Evolutionary conservation across 2,329 filamentous ascomycete genomes (phyloP), one percentile per base, ranked within the genome.

Genomic region (Pestalotiopsis sp.): DNA sequence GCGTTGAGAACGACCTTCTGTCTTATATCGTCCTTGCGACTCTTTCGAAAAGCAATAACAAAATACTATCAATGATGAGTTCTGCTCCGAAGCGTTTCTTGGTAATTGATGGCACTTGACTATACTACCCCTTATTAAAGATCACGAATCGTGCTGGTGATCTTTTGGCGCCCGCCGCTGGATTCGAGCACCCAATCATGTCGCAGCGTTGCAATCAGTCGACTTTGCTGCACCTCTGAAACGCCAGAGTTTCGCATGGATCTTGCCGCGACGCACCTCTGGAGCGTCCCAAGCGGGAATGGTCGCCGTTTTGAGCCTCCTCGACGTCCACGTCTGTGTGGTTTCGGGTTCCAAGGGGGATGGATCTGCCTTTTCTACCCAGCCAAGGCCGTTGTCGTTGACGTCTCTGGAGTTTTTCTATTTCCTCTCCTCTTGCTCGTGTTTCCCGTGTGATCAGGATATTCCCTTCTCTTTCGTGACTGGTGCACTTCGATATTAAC

Each of bases 221-320:
- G 75, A 80, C 74, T 82, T 78, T 83, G 81, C 73, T 74, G 77
- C 84, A 85, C 72, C 68, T 75, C 79, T 86, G 84, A 86, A 86
- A 86, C 84, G 73, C 71, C 68, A 66, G 74, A 76, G 77, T 79
- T 77, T 77, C 74, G 74, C 75, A 74, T 73, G 74, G 74, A 70
- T 73, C 66, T 52, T 52, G n/a, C 52, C 65, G 59, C 38, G 20
- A 63, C 66, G 59, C 31, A 52, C 66, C 41, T 49, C 59, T 62
- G 23, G 57, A 52, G 69, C 73, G 38, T 69, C 72, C 72, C 59
- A 69, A 61, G 67, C 66, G 68, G 70, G 71, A 31, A 68, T 60
- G 31, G 64, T 45, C n/a, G 25, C 41, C 12, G 63, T 49, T 45
- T 66, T 57, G 63, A 66, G 63, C 63, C 63, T 66, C 64, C 57